A percentile compares a stretch with the other conserved stretches of the same genome.
Conservation (phyloP, 805 yeast species). For the Candida anglica region DNA sequence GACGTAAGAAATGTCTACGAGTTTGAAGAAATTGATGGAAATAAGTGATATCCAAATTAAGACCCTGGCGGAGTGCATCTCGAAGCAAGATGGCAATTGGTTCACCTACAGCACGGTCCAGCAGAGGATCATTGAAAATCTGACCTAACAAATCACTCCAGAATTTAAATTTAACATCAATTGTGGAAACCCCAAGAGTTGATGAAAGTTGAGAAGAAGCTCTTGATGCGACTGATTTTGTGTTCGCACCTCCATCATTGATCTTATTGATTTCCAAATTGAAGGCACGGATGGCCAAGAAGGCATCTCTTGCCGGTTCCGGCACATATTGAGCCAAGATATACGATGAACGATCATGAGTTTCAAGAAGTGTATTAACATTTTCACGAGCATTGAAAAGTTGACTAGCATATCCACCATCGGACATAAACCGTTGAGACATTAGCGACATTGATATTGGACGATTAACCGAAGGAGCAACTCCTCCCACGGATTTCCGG, state of each 20-base stretch:
- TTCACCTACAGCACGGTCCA: slow-evolving; percentile 45
- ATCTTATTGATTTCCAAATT: slow-evolving; percentile 60
- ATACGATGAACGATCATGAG: slow-evolving; percentile 58
- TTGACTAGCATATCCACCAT: slow-evolving; percentile 8
- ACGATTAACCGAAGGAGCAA: too few species aligned
- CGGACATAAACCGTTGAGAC: too few species aligned
- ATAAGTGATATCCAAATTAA: slow-evolving; percentile 49
- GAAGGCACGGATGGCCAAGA: slow-evolving; percentile 61
- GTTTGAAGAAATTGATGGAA: slow-evolving; percentile 60
- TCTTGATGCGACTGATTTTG: slow-evolving; percentile 19
- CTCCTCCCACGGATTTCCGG: too few species aligned
- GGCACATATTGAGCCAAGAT: slow-evolving; percentile 70
- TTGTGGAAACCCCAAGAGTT: slow-evolving; percentile 36
- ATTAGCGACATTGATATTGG: too few species aligned
- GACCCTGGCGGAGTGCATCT: slow-evolving; percentile 45
- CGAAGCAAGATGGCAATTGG: slow-evolving; percentile 62
- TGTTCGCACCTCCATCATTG: slow-evolving; percentile 21
- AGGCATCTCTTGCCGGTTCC: slow-evolving; percentile 55
- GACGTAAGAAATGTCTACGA: slow-evolving; percentile 48
- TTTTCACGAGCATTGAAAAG: slow-evolving; percentile 33
- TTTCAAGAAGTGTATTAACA: slow-evolving; percentile 41
- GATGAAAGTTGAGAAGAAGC: slow-evolving; percentile 26
- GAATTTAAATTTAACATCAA: slow-evolving; percentile 60
- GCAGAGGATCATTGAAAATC: slow-evolving; percentile 33
- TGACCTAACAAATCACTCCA: slow-evolving; percentile 64